Percentiles rank a stretch among this genome's conserved stretches.
These are phyloP conservation scores for Yueomyces sinensis DNA, from an alignment of 805 yeast genomes.

Conservation along the genomic window DNA sequence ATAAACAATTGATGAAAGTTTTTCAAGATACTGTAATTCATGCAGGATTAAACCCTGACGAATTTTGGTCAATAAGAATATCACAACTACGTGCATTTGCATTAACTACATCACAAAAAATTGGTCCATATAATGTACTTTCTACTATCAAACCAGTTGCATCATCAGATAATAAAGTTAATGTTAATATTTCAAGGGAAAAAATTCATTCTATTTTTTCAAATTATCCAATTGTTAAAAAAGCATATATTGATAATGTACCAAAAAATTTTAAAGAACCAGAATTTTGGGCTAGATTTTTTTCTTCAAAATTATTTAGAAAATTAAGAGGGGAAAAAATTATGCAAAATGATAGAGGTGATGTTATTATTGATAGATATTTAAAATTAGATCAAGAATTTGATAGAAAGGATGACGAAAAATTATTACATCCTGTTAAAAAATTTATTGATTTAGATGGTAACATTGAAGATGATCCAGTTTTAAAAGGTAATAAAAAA, in stretches of 20 bases:
- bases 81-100: slow-evolving; percentile 78
- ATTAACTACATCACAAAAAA: slow-evolving; percentile 65
- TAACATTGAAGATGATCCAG: slow-evolving; percentile 70
- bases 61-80: slow-evolving; percentile 78
- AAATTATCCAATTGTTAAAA: slow-evolving; percentile 82
- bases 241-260: slow-evolving; percentile 82
- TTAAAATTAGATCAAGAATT: slow-evolving; percentile 55
- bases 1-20: slow-evolving; percentile 52
- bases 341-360: slow-evolving; percentile 65
- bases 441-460: slow-evolving; percentile 70
- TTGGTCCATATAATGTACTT: slow-evolving; percentile 88
- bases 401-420: slow-evolving; percentile 31
- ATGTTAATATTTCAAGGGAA: slow-evolving; percentile 83
- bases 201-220: slow-evolving; percentile 80
- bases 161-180: slow-evolving; percentile 82
- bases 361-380: slow-evolving; percentile 73
- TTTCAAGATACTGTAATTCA: slow-evolving; percentile 83
- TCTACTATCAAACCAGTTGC: slow-evolving; percentile 92
- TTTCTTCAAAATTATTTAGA: slow-evolving; percentile 78
- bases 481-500: slow-evolving; percentile 64
- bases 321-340: slow-evolving; percentile 81
- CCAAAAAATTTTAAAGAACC: slow-evolving; percentile 74
- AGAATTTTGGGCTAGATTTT: slow-evolving; percentile 93
- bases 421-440: slow-evolving; percentile 36
- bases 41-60: slow-evolving; percentile 59